Evolutionary conservation across 1,284 basidiomycete genomes (phyloP), one percentile per base, ranked within the genome.

Genomic region (Lentinula novae-zelandiae): DNA sequence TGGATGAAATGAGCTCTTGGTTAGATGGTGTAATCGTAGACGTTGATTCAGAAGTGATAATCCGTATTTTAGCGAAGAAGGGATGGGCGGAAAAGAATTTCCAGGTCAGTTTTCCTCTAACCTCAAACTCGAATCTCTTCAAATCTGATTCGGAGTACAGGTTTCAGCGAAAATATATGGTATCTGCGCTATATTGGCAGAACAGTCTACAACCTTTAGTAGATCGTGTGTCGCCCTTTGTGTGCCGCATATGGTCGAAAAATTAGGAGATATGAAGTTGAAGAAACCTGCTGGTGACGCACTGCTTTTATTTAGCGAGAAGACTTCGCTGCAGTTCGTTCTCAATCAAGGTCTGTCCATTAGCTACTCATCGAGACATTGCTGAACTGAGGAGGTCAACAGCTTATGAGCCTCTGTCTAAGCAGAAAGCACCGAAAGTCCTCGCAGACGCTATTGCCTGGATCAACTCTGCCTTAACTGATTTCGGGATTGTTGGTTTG

Each of bases 21-120:
- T 76, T 95, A 5, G 89, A 92, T 63, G 80, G 81, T 5, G 81
- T 84, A 13, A 82, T 85, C 12, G 82, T 84, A 39, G 80, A 82
- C 1, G 76, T 95, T 1, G 96, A 99, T 67, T 87, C 90, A 27
- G 97, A 99, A 73, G 83, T 99, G 9, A 73, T 99, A 53, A 85
- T 98, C 15, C 84, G 96, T n/a, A 90, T 92, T 66, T 75, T 99
- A 57, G 88, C 86, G 27, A 98, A 97, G 80, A 95, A 92, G 69
- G 95, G 96, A 1, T 98, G 95, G 95, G 85, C 83, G 46, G 97
- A 99, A 76, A 99, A 98, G 82, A 99, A 99, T 70, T 99, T 99
- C 70, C 97, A 99, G 79, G 93, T 91, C 64, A 61, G 80, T 71
- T 55, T 15, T 22, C 2, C 57, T 63, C 13, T 27, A 27, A 17